Base-by-base conservation (phyloP, 202 grass and related monocot species). In the Digitaria exilis region DNA sequence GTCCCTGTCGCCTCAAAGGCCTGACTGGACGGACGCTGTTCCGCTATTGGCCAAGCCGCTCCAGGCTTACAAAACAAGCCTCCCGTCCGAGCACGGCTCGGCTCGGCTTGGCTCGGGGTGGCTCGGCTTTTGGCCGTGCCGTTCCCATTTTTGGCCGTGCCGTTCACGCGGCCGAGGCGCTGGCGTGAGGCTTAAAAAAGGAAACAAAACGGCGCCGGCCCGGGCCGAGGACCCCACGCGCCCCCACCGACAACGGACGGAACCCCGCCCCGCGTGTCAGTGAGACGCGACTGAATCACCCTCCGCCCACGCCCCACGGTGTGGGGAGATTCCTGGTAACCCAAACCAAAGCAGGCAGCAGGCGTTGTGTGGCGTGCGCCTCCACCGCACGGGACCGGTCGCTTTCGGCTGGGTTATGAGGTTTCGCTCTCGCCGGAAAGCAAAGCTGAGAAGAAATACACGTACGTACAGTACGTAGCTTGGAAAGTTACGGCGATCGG, bases 301-400 rank as follows among this genome's bases (percentile, higher is more conserved):
- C 81, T 75, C 9, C 3, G 14, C 41, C n/a, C n/a, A n/a, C n/a
- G n/a, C n/a, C n/a, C n/a, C 6, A 14, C 41, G 9, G 28, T 10
- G 17, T n/a, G 7, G 28, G 41, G 2, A 21, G 87, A 88, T 88
- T 80, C 87, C 86, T 28, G 17, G 59, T 37, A 7, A 16, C 22
- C 2, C 4, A 6, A 1, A 3, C 24, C 18, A n/a, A n/a, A n/a
- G n/a, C 3, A 4, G 43, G 43, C 50, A n/a, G n/a, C n/a, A n/a
- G n/a, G n/a, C n/a, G n/a, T n/a, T n/a, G 26, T 8, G 45, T 24
- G 31, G 17, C 16, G n/a, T n/a, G n/a, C n/a, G 29, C 22, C 35
- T 57, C 59, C 59, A 73, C 80, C 37, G 2, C 21, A 61, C 16
- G 4, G 15, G 22, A 24, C 21, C 35, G 24, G 49, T 80, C 60